These are phyloP conservation scores for Termitomyces eurrhizus DNA, from an alignment of 768 basidiomycete species.

Conservation along the genomic window DNA sequence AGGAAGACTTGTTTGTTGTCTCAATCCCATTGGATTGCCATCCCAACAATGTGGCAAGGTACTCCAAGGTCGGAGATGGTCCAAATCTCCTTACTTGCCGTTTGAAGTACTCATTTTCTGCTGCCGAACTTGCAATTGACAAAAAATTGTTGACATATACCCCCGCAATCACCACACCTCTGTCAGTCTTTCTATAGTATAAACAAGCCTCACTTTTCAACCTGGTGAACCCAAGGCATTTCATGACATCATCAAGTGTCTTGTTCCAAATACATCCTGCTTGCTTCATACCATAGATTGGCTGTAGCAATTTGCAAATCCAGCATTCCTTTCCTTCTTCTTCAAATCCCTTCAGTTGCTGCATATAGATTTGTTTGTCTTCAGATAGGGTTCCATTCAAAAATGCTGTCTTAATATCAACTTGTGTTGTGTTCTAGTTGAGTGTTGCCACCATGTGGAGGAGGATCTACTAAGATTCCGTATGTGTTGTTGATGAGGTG, in stretches of 20 bases:
- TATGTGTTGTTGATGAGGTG: no score
- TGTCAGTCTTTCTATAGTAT: neutral
- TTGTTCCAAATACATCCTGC: neutral
- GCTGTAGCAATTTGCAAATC: neutral
- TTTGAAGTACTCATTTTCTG: neutral
- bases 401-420: no score
- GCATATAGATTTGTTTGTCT: no score
- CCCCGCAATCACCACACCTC: neutral
- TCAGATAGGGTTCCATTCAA: no score
- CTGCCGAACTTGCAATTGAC: neutral
- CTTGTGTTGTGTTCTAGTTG: no score
- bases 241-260: neutral
- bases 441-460: no score
- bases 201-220: neutral
- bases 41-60: neutral
- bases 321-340: neutral
- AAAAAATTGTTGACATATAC: neutral
- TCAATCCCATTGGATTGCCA: neutral
- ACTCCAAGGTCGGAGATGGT: no score
- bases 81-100: neutral
- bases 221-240: neutral
- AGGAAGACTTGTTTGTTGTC: no score
- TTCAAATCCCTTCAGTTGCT: neutral
- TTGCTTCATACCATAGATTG: neutral
- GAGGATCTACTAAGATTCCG: no score